phyloP scores from a whole-genome alignment of 768 basidiomycete genomes.

The Amyloporia xantha region DNA sequence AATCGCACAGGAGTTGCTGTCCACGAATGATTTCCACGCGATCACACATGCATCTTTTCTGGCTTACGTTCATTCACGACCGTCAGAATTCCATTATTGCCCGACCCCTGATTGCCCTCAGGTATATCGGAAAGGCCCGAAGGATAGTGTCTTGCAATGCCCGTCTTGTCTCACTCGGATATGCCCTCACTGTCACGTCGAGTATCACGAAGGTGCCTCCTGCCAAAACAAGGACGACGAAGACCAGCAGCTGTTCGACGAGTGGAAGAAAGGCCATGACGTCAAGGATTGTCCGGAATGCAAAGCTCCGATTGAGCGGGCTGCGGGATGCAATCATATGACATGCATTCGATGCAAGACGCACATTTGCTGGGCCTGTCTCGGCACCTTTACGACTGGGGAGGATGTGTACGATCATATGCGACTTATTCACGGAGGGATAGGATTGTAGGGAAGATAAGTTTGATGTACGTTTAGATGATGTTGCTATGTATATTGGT shows the following conservation, averaged over 20 bases:
- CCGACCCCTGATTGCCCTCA: conserved; percentile 76
- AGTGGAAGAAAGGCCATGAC: conserved; percentile 57
- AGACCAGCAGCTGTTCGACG: conserved; percentile 47
- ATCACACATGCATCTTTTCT: conserved; percentile 55
- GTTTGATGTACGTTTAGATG: no score
- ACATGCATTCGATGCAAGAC: conserved; percentile 68
- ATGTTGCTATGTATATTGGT: background rate
- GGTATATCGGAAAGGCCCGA: conserved; percentile 54
- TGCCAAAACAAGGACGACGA: conserved; percentile 54
- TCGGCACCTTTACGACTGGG: conserved; percentile 61
- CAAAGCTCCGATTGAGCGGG: conserved; percentile 61
- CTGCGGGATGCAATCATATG: conserved; percentile 79
- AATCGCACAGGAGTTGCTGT: conserved; percentile 43
- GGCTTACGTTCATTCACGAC: conserved; percentile 50
- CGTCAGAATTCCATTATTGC: conserved; percentile 64
- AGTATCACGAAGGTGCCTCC: conserved; percentile 59
- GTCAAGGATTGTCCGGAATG: conserved; percentile 75
- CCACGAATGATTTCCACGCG: conserved; percentile 44
- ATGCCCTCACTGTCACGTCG: conserved; percentile 53
- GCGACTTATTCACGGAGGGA: conserved; percentile 58
- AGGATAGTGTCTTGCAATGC: conserved; percentile 53
- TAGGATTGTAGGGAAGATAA: conserved; percentile 36
- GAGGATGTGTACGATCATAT: conserved; percentile 77
- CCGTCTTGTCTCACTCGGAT: conserved; percentile 67
- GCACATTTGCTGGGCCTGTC: conserved; percentile 78